phyloP scores from a whole-genome alignment of 1,284 basidiomycete genomes.

The Phellopilus nigrolimitatus region DNA sequence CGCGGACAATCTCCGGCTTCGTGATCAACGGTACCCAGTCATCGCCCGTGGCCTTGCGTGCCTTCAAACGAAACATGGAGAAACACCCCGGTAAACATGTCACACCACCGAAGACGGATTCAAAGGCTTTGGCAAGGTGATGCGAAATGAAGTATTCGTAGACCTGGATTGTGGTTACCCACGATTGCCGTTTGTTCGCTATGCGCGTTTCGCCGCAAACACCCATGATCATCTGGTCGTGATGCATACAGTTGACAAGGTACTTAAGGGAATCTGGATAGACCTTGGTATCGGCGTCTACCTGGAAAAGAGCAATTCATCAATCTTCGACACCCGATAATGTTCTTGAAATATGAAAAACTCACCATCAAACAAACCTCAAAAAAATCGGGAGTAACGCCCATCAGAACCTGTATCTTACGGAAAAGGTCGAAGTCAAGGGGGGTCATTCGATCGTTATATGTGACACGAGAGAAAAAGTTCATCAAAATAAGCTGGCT shows the following conservation, averaged over 20 bases:
- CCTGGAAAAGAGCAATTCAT: slow-evolving; percentile 43
- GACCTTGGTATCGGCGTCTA: slow-evolving; percentile 96
- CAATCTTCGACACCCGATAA: not conserved
- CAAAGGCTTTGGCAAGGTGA: slow-evolving; percentile 97
- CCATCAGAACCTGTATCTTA: slow-evolving; percentile 95
- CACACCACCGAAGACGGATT: slow-evolving; percentile 98
- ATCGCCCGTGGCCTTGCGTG: slow-evolving; percentile 79
- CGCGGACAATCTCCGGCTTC: slow-evolving; percentile 96
- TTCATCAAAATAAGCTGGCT: slow-evolving; percentile 99
- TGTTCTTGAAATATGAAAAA: no score
- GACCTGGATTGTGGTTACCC: slow-evolving; percentile 98
- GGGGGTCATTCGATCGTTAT: slow-evolving; percentile 98
- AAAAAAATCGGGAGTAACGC: slow-evolving; percentile 99
- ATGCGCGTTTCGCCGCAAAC: slow-evolving; percentile 98
- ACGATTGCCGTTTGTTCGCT: slow-evolving; percentile 95
- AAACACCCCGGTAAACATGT: slow-evolving; percentile 99
- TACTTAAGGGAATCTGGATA: slow-evolving; percentile 82
- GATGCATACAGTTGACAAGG: slow-evolving; percentile 96
- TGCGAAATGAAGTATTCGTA: slow-evolving; percentile 99
- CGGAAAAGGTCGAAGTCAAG: slow-evolving; percentile 98
- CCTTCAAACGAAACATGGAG: slow-evolving; percentile 99
- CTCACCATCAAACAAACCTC: slow-evolving; percentile 94
- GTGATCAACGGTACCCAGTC: slow-evolving; percentile 98
- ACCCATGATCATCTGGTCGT: slow-evolving; percentile 99
- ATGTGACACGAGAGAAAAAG: slow-evolving; percentile 98